Conservation (phyloP, 176 grass and related monocot species). For the Oryza glaberrima region DNA sequence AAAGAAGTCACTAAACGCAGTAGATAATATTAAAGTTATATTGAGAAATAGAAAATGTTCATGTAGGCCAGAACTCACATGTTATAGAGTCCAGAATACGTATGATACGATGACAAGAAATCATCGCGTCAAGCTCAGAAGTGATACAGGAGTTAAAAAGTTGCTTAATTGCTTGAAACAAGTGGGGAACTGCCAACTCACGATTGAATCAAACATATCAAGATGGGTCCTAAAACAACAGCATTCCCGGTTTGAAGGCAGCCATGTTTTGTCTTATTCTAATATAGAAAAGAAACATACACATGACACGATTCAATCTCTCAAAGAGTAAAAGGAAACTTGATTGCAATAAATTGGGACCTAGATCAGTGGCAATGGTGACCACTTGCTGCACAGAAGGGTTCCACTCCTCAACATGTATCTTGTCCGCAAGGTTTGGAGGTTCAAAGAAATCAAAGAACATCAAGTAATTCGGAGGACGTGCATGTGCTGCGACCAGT, state of each 20-base stretch:
- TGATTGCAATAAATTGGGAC: conserved; percentile 39
- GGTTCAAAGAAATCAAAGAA: conserved; percentile 93
- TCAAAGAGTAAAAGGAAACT: not conserved
- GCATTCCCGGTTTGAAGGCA: too few relatives aligned
- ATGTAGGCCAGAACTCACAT: not conserved
- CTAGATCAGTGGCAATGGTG: conserved; percentile 74
- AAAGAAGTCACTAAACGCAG: conserved; percentile 1
- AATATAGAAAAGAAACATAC: conserved; percentile 7
- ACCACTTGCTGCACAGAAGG: conserved; percentile 68
- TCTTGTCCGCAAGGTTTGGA: conserved; percentile 81
- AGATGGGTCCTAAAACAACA: not conserved
- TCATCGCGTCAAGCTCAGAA: not conserved
- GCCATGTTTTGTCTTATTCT: not conserved
- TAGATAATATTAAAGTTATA: not conserved
- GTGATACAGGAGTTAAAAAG: not conserved
- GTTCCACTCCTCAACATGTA: conserved; percentile 85
- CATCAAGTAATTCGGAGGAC: conserved; percentile 81
- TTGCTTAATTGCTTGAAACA: not conserved
- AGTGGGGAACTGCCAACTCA: not conserved
- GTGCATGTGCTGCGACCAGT: conserved; percentile 80
- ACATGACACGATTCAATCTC: conserved; percentile 7
- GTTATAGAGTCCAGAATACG: not conserved
- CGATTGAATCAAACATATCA: not conserved
- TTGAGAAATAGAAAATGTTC: not conserved
- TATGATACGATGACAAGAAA: not conserved